phyloP scores from a whole-genome alignment of 495 filamentous ascomycete species.

The Oidiodendron maius region DNA sequence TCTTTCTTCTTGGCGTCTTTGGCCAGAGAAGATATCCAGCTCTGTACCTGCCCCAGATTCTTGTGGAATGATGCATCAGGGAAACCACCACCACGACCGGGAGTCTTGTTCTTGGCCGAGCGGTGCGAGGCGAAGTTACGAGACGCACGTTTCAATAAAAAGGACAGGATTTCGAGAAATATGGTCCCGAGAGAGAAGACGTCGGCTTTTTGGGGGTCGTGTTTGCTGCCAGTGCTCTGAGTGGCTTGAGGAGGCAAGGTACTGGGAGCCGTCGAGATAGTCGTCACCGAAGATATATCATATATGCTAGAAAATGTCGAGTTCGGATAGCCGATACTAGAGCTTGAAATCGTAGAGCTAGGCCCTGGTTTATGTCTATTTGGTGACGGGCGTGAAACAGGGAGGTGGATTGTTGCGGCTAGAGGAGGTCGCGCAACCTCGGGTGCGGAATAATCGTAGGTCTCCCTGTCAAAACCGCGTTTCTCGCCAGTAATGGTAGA shows the following conservation, averaged over 20 bases:
- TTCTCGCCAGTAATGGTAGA: slow-evolving; percentile 47
- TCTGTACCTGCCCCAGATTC: slow-evolving; percentile 68
- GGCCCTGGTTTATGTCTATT: slow-evolving; percentile 9
- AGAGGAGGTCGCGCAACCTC: slow-evolving; percentile 54
- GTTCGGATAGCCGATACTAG: slow-evolving; percentile 4
- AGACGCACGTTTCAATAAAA: slow-evolving; percentile 66
- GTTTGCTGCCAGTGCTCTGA: slow-evolving; percentile 21
- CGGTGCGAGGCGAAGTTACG: slow-evolving; percentile 70
- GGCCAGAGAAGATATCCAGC: slow-evolving; percentile 67
- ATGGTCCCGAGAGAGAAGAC: slow-evolving; percentile 74
- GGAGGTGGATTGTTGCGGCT: slow-evolving; percentile 29
- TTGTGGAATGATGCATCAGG: slow-evolving; percentile 80
- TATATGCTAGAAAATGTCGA: slow-evolving; percentile 10
- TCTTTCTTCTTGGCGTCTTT: slow-evolving; percentile 63
- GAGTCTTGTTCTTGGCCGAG: slow-evolving; percentile 58
- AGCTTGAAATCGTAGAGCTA: not conserved
- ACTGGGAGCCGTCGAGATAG: slow-evolving; percentile 1
- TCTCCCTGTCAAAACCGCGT: slow-evolving; percentile 59
- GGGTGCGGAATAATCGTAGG: slow-evolving; percentile 83
- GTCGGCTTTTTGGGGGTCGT: slow-evolving; percentile 51
- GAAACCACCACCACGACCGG: slow-evolving; percentile 61
- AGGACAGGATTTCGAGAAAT: slow-evolving; percentile 62
- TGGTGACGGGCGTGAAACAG: slow-evolving; percentile 32
- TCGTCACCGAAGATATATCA: slow-evolving; percentile 2
- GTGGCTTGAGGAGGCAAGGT: not conserved